phyloP scores from a whole-genome alignment of 2,329 filamentous ascomycete species.

The Lecanoromycetidae sp. region DNA sequence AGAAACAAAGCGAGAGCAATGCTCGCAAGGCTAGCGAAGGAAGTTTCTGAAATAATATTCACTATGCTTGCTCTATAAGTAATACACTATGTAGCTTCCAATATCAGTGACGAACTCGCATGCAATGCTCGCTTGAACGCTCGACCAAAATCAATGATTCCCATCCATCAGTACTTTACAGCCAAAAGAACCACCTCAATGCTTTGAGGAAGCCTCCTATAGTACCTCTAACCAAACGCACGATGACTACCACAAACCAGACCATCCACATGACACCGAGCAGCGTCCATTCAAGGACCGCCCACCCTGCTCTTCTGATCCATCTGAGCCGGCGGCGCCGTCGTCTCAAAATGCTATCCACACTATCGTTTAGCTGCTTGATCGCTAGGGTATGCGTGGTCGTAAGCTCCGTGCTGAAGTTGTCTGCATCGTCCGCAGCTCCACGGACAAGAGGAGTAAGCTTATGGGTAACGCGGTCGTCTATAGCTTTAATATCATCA shows the following conservation, averaged over 20 bases:
- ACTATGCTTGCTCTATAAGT: too few relatives aligned
- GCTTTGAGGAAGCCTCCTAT: constrained; percentile 47
- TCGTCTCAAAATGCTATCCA: constrained; percentile 57
- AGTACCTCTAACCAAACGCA: constrained; percentile 52
- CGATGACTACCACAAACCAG: constrained; percentile 75
- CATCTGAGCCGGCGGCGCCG: constrained; percentile 63
- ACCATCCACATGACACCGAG: constrained; percentile 89
- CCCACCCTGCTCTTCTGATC: constrained; percentile 64
- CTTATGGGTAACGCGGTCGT: constrained; percentile 33
- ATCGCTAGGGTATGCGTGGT: constrained; percentile 66
- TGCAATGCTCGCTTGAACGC: constrained; percentile 17
- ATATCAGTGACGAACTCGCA: constrained; percentile 7
- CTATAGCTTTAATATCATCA: constrained; percentile 32
- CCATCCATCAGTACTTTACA: constrained; percentile 33
- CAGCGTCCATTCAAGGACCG: constrained; percentile 74
- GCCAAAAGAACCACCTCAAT: constrained; percentile 74
- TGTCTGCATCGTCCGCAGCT: constrained; percentile 67
- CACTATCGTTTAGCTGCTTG: constrained; percentile 66
- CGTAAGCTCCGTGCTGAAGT: constrained; percentile 62
- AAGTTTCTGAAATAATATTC: not conserved
- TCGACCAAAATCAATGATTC: constrained; percentile 2
- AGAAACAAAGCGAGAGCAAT: too few relatives aligned
- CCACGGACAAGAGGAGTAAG: constrained; percentile 50
- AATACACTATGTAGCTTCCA: not conserved
- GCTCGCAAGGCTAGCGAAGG: too few relatives aligned